phyloP scores from a whole-genome alignment of 2,329 filamentous ascomycete species.

The Pseudopyricularia cyperi region DNA sequence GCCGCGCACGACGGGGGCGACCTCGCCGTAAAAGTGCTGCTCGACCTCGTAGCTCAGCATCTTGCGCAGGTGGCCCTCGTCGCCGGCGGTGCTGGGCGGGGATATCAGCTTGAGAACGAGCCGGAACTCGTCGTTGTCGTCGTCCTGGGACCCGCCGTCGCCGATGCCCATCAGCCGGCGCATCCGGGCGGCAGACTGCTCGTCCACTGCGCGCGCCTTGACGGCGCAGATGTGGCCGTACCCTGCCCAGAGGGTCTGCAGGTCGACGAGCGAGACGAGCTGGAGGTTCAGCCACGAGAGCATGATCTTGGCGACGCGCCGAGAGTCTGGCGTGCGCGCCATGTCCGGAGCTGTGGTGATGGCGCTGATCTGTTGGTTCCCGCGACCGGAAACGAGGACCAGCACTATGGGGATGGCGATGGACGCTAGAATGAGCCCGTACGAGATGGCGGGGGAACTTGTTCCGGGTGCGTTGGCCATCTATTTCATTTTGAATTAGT shows the following conservation, averaged over 20 bases:
- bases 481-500: background rate
- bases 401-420: background rate
- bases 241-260: conserved; percentile 36
- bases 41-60: conserved; percentile 56
- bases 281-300: conserved; percentile 25
- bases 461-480: background rate
- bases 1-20: conserved; percentile 32
- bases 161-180: background rate
- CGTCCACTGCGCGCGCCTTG: conserved; percentile 19
- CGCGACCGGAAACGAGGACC: background rate
- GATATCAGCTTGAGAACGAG: conserved; percentile 49
- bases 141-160: background rate
- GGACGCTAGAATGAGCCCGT: background rate
- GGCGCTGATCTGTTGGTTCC: background rate
- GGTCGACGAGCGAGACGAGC: conserved; percentile 1
- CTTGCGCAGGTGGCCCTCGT: conserved; percentile 53
- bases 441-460: background rate
- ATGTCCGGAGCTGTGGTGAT: background rate
- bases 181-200: background rate
- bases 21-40: conserved; percentile 47
- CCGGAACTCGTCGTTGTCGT: conserved; percentile 14
- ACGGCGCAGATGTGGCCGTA: conserved; percentile 44
- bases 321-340: conserved; percentile 7
- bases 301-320: conserved; percentile 23
- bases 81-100: conserved; percentile 27